These are phyloP conservation scores for Apium graveolens DNA, from an alignment of 129 eudicot species.

Conservation along the genomic window DNA sequence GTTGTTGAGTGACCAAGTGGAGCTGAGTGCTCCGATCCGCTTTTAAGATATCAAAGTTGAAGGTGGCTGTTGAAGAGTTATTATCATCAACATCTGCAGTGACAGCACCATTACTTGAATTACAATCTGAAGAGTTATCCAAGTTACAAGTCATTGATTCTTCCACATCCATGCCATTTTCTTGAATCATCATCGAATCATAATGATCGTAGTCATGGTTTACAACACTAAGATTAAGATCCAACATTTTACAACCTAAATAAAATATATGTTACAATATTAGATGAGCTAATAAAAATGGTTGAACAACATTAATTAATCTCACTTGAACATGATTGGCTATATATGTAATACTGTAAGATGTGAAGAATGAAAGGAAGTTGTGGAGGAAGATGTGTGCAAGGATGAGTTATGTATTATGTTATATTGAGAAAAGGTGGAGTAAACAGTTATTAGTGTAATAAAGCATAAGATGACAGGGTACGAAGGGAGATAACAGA, in stretches of 20 bases:
- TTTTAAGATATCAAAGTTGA: conserved; percentile 44
- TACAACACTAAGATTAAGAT: conserved; percentile 44
- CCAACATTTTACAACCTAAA: conserved; percentile 30
- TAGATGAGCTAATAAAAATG: too few relatives aligned
- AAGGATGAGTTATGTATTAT: too few relatives aligned
- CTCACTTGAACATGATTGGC: too few relatives aligned
- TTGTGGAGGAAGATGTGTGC: too few relatives aligned
- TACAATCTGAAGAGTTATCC: conserved; percentile 30
- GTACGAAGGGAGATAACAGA: neutral
- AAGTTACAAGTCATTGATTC: conserved; percentile 48
- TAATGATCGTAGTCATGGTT: conserved; percentile 15
- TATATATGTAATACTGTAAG: neutral
- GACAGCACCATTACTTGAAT: conserved; percentile 31
- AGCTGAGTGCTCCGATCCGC: conserved; percentile 20
- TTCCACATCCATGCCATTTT: conserved; percentile 18
- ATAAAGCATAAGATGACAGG: neutral
- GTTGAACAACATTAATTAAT: neutral
- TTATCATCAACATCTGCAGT: conserved; percentile 24
- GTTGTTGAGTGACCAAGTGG: conserved; percentile 50
- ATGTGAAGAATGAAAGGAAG: neutral
- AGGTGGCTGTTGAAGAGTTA: conserved; percentile 23
- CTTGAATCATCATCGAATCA: neutral
- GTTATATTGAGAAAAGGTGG: neutral
- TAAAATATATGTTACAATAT: neutral
- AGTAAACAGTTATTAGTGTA: neutral